These are phyloP conservation scores for Fusarium pseudoanthophilum DNA, from an alignment of 2,329 filamentous ascomycete species.

Conservation along the genomic window DNA sequence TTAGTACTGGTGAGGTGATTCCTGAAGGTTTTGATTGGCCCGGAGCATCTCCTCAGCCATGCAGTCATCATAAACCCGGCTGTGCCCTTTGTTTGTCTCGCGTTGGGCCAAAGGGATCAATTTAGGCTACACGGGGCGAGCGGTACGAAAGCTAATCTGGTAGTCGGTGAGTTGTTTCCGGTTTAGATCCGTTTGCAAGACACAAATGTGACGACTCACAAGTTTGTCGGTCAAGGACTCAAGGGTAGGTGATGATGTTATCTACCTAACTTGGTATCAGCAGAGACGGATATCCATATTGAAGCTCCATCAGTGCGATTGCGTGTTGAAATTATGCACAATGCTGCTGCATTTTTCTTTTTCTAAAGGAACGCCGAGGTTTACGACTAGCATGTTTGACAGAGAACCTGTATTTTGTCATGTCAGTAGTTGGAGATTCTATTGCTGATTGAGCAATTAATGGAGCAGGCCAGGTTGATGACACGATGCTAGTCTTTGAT, in stretches of 20 bases:
- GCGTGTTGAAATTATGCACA: fast-evolving
- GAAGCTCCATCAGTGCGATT: fast-evolving
- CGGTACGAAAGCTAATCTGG: background rate
- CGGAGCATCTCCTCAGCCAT: background rate
- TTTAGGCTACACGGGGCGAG: background rate
- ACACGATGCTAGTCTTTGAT: fast-evolving
- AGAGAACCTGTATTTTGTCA: background rate
- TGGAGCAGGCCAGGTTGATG: fast-evolving
- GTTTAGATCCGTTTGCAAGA: background rate
- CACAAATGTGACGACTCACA: background rate
- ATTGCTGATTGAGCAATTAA: background rate
- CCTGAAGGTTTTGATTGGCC: background rate
- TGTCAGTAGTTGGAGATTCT: fast-evolving
- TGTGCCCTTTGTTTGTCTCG: background rate
- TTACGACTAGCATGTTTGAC: fast-evolving
- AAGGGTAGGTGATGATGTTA: background rate
- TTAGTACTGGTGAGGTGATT: background rate
- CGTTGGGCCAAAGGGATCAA: background rate
- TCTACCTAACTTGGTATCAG: background rate
- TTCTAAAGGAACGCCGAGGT: fast-evolving
- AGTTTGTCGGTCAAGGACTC: background rate
- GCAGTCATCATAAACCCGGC: background rate
- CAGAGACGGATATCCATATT: background rate
- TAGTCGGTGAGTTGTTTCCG: background rate
- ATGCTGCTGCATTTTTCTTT: no score